A percentile compares a stretch with the other conserved stretches of the same genome.
Conservation (phyloP, 305 asterid genomes). For the Withania somnifera region DNA sequence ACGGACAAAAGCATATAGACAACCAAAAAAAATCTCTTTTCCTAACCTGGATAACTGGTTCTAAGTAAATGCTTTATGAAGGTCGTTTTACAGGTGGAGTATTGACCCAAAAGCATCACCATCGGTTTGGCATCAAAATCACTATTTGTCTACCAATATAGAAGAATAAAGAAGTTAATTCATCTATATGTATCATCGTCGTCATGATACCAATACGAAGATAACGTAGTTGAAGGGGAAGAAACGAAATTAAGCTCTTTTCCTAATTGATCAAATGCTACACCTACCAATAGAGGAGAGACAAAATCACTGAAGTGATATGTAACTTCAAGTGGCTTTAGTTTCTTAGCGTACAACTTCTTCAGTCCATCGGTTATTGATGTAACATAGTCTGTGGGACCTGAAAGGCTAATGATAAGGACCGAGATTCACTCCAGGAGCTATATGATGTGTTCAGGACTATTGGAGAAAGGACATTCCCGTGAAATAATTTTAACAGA, state of each 20-base stretch:
- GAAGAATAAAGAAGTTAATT: neutral
- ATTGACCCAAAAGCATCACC: slow-evolving; percentile 98
- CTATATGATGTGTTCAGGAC: neutral
- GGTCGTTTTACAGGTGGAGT: slow-evolving; percentile 93
- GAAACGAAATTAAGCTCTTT: neutral
- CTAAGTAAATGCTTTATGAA: slow-evolving; percentile 86
- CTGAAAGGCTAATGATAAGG: slow-evolving; percentile 23
- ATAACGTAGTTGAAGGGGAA: neutral
- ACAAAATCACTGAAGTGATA: slow-evolving; percentile 83
- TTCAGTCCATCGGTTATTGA: slow-evolving; percentile 88
- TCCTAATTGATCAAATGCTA: neutral
- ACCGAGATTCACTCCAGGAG: neutral
- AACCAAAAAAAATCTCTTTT: neutral
- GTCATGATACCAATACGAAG: neutral
- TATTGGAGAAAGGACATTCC: neutral
- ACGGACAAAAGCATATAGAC: neutral
- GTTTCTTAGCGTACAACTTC: slow-evolving; percentile 66
- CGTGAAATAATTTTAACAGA: neutral
- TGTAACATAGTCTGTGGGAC: slow-evolving; percentile 69
- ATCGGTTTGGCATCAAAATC: slow-evolving; percentile 97
- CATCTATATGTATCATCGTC: neutral
- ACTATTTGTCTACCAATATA: slow-evolving; percentile 49
- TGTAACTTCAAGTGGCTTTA: slow-evolving; percentile 78
- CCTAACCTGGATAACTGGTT: slow-evolving; percentile 70
- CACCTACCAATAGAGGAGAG: slow-evolving; percentile 70